phyloP scores from a whole-genome alignment of 23 red algal genomes.

The Chondrus crispus region DNA sequence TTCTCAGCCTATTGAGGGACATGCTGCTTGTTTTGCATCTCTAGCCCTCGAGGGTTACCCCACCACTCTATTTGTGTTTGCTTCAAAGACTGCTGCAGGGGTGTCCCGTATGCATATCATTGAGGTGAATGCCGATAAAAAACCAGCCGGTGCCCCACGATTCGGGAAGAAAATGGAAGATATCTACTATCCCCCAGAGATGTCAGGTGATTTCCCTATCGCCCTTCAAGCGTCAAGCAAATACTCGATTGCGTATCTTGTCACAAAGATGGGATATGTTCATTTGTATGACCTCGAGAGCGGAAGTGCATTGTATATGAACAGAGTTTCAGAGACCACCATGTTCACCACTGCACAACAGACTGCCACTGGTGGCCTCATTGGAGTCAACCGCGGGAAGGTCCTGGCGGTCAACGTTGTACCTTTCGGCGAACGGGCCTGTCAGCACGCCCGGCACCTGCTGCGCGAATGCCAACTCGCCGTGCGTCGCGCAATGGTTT shows the following conservation, averaged over 20 bases:
- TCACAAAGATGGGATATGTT: constrained; percentile 98
- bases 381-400: constrained; percentile 91
- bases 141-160: constrained; percentile 88
- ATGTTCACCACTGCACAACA: constrained; percentile 77
- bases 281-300: constrained; percentile 92
- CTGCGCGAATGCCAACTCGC: constrained; percentile 83
- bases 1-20: constrained; percentile 90
- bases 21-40: constrained; percentile 89
- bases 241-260: constrained; percentile 73
- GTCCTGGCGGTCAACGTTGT: constrained; percentile 76
- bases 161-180: constrained; percentile 89
- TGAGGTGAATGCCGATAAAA: constrained; percentile 91
- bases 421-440: too few relatives aligned
- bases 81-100: constrained; percentile 68
- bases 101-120: constrained; percentile 84
- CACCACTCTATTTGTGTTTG: constrained; percentile 89
- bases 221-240: constrained; percentile 85
- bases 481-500: constrained; percentile 92
- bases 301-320: constrained; percentile 90
- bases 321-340: constrained; percentile 90
- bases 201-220: constrained; percentile 77
- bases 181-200: constrained; percentile 89
- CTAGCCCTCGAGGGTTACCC: constrained; percentile 66
- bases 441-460: too few relatives aligned
- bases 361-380: constrained; percentile 70